Conservation (phyloP, 306 rosid species). For the Bauhinia variegata region DNA sequence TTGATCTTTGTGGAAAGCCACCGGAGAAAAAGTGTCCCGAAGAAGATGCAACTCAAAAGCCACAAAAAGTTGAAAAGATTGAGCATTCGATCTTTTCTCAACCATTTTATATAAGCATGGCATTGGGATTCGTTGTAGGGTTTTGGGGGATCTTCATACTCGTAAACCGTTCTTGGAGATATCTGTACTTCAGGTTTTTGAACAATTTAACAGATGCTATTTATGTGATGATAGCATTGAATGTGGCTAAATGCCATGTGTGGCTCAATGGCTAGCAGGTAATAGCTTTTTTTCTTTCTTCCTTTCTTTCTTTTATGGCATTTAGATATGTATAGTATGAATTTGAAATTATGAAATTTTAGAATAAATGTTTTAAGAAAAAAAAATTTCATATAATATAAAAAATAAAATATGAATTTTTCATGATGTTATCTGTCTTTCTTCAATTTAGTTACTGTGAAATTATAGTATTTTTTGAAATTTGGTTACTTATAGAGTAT, state of each 20-base stretch:
- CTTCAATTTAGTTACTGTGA: no score
- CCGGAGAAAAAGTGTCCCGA: constrained; percentile 4
- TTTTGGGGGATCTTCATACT: constrained; percentile 27
- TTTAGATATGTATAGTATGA: no score
- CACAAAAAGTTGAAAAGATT: background rate
- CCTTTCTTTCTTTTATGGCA: background rate
- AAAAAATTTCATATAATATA: no score
- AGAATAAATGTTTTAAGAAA: no score
- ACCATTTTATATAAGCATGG: constrained; percentile 23
- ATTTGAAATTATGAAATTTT: no score
- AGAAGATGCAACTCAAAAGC: background rate
- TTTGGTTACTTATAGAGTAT: no score
- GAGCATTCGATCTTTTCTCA: background rate
- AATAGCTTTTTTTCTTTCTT: no score
- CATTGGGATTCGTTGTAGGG: constrained; percentile 1
- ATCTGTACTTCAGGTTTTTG: constrained; percentile 30
- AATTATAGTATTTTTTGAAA: no score
- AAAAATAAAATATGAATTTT: no score
- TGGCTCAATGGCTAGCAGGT: background rate
- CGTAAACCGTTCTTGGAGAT: constrained; percentile 8
- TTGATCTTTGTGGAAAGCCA: constrained; percentile 22
- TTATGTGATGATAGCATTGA: background rate
- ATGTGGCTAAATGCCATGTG: background rate
- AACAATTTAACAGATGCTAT: background rate
- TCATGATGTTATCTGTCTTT: no score